Evolutionary conservation across 2,329 filamentous ascomycete genomes (phyloP), one percentile per base, ranked within the genome.

Genomic region (Xylaria sp.): DNA sequence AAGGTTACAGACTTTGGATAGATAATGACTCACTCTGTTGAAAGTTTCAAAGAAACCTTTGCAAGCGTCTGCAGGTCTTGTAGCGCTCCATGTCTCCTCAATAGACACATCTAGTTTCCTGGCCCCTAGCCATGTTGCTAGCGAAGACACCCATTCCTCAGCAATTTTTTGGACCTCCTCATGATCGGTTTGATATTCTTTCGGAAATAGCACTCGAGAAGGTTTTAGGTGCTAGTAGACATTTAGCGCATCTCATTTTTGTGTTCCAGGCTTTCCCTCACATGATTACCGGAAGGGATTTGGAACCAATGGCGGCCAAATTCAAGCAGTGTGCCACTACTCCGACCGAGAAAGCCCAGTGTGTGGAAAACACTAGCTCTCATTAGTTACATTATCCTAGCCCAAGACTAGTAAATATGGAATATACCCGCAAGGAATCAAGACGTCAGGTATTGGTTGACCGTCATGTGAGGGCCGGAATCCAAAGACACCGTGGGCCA

Each of bases 301-400:
- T 54, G 27, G 4, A 54, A 38, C 51, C 51, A 54, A 23, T 54
- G 51, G 17, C 38, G 51, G 38, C 51, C 51, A 54, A 54, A 54
- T 9, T 54, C 37, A n/a, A 54, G 51, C 51, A 54, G 21, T 33
- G 38, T 43, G 17, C 17, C 37, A 10, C 37, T 54, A 7, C 51
- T 43, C 6, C 51, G 51, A n/a, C 51, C 51, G 37, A 54, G 51
- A 19, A 54, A 54, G 9, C 51, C 51, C 8, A 10, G 10, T n/a
- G 51, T 33, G 27, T 54, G 51, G 17, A 54, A 54, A n/a, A 54
- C 19, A 35, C 38, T 54, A 37, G 40, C 13, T 54, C 27, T 11
- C 38, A 21, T 44, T 17, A 44, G 19, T 35, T n/a, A 17, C 2
- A 17, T 19, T 27, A 19, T 25, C 11, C 19, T 27, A 19, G 19